Base-by-base conservation (phyloP, 2,329 filamentous ascomycete genomes). In the Metarhizium sp. region DNA sequence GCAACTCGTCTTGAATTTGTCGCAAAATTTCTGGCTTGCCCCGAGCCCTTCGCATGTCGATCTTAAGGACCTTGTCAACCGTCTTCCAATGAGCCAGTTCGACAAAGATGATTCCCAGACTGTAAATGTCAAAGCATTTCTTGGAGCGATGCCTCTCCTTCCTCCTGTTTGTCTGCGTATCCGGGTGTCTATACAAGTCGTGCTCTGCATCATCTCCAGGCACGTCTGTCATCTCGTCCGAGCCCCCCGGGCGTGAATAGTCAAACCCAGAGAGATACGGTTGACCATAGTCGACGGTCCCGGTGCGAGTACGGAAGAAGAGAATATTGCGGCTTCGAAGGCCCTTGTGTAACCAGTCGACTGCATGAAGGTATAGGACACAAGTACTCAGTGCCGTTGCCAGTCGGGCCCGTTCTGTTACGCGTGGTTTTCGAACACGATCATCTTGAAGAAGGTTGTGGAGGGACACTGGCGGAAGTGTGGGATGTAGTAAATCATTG, bases 321-420 rank as follows among this genome's bases (percentile, higher is more conserved):
- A 82, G 63, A 34, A 82, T 71, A 61, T 79, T 81, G 54, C 77
- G 69, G 56, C 73, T 76, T 13, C 78, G 75, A 5, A 82, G 69
- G n/a, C 78, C 78, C 60, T 83, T 82, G 68, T 82, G 79, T 6
- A 82, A 70, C 79, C 78, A 82, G 57, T 79, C 75, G 1, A 80
- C 77, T 2, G 76, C 73, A 60, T 82, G 79, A 0, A 82, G 70
- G 55, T 80, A 79, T 50, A 82, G 66, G 3, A 84, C 64, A 18
- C 75, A 81, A 60, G 78, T 76, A 55, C 76, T 71, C 34, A 83
- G 69, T 30, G 75, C 74, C 50, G 74, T 72, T 48, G 80, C 79
- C 18, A 84, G 72, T 32, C 63, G 67, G 54, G 82, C 70, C 36
- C 81, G 73, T 29, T 76, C 72, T 0, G 78, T 80, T 3, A 84